Percentiles rank a stretch among this genome's conserved stretches.
phyloP scores from a whole-genome alignment of 176 grass and related monocot genomes.

The Musa itinerans region DNA sequence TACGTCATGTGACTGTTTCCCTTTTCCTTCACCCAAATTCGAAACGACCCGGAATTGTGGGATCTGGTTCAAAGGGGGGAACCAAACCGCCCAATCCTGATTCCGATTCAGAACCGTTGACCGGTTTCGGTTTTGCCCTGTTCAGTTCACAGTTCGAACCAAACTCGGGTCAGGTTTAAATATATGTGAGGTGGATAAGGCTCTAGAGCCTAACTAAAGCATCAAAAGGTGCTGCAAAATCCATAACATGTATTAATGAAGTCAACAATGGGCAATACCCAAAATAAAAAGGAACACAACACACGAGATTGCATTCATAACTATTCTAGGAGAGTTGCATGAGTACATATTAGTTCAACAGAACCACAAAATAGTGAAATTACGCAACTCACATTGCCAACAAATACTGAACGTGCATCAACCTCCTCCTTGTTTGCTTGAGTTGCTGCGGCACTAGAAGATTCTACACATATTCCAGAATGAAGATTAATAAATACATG shows the following conservation, averaged over 20 bases:
- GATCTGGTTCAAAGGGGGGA: too few relatives aligned
- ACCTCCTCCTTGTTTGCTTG: slow-evolving; percentile 55
- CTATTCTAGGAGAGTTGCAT: too few relatives aligned
- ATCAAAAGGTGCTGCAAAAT: not conserved
- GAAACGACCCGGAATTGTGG: too few relatives aligned
- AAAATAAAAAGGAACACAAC: too few relatives aligned
- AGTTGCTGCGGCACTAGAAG: slow-evolving; percentile 8
- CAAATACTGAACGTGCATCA: slow-evolving; percentile 69
- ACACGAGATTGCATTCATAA: too few relatives aligned
- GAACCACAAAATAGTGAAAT: not conserved
- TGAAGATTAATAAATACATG: not conserved
- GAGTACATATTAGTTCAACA: not conserved
- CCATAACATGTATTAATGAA: not conserved
- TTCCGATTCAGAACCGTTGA: too few relatives aligned
- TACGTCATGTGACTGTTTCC: too few relatives aligned
- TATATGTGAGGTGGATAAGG: not conserved
- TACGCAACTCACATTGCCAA: slow-evolving; percentile 64
- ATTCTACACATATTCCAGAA: not conserved
- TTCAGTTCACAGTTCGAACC: too few relatives aligned
- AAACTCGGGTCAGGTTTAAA: too few relatives aligned
- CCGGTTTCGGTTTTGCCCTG: too few relatives aligned
- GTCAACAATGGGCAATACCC: not conserved
- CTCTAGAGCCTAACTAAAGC: not conserved
- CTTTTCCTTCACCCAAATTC: too few relatives aligned
- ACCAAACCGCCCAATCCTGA: too few relatives aligned